These are phyloP conservation scores for Neurospora sp. DNA, from an alignment of 495 filamentous ascomycete species.

Conservation along the genomic window DNA sequence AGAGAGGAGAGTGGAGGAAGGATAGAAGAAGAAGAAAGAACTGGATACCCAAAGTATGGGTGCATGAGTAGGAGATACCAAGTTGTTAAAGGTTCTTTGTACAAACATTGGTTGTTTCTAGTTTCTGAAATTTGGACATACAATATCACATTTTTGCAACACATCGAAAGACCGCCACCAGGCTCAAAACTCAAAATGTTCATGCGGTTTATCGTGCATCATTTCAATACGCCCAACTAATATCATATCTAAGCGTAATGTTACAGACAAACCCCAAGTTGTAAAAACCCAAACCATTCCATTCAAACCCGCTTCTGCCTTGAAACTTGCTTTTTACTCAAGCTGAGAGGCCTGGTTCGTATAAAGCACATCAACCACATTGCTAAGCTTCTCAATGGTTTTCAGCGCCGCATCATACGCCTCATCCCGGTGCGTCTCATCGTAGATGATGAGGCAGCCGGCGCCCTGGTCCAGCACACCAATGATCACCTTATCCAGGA, in stretches of 20 bases:
- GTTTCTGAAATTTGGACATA: not conserved
- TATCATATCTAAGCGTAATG: conserved; percentile 1
- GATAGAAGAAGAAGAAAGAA: not conserved
- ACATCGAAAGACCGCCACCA: not conserved
- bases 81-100: not conserved
- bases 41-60: not conserved
- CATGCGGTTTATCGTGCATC: not conserved
- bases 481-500: conserved; percentile 95
- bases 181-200: not conserved
- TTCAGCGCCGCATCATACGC: conserved; percentile 88
- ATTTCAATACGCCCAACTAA: not conserved
- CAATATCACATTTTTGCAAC: not conserved
- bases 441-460: conserved; percentile 91
- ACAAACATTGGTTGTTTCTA: not conserved
- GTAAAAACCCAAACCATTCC: not conserved
- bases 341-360: conserved; percentile 93
- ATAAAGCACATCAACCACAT: conserved; percentile 94
- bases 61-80: not conserved
- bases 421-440: conserved; percentile 87
- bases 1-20: not conserved
- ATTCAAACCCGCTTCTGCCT: not conserved
- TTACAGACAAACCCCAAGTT: not conserved
- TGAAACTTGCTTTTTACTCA: conserved; percentile 48
- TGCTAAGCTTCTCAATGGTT: conserved; percentile 94
- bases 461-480: conserved; percentile 97